Base-by-base conservation (phyloP, 257 asterid species). In the Solanum tarapatanum region DNA sequence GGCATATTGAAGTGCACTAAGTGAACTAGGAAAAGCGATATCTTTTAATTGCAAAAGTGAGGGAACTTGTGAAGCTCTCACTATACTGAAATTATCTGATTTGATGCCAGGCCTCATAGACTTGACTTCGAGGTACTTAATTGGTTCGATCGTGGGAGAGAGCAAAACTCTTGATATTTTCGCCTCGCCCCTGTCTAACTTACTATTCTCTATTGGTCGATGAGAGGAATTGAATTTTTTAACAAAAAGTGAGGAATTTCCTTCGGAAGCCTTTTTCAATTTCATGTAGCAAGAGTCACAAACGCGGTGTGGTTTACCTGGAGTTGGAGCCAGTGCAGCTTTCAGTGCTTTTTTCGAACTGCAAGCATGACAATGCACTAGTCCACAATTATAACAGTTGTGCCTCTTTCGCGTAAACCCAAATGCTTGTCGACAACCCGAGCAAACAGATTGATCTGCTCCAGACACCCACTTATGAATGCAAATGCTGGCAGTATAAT, bases 21-120 rank as follows among this genome's bases (percentile, higher is more conserved):
- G 95, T 30, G 99, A 96, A 90, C 98, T 95, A 1, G 99, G 99
- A 89, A 97, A 97, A 72, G 98, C 94, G 43, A 96, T 86, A 88
- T 97, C 99, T 92, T 94, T 97, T 11, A 97, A 90, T 88, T 96
- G 99, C 87, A 93, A 91, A 83, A 93, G 94, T 62, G 96, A 93
- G 1, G 99, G 99, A 88, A 97, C 98, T 90, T 97, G 99, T 7
- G 99, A 96, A 77, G 96, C 99, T 64, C 99, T 92, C 16, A 95
- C 93, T 14, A 94, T 91, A 69, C 95, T 88, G 66, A 89, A 88
- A 79, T 91, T 87, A 62, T 94, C 98, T 17, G 92, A 41, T 85
- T 77, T 88, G 19, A 86, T 72, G 9, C 95, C 95, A 9, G 89
- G 87, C 37, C 89, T 89, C 62, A 91, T 93, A 11, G 98, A 89